A percentile compares a stretch with the other conserved stretches of the same genome.
Evolutionary conservation across 441 rosid genomes (phyloP).

Genomic region (Omphalea diandra): DNA sequence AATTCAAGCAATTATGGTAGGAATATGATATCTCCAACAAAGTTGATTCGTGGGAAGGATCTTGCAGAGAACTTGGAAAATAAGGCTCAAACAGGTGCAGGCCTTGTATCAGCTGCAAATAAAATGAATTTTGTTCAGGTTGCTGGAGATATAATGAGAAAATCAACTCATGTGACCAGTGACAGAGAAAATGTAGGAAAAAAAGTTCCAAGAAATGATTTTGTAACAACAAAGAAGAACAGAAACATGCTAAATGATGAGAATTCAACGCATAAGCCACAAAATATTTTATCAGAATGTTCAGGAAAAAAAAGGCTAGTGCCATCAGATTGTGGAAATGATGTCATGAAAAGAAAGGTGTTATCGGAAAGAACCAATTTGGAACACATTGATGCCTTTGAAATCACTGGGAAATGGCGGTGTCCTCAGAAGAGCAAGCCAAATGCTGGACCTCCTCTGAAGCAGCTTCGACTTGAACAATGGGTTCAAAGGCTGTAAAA

Average conservation of each 20-base stretch:
- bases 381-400: conserved; percentile 32
- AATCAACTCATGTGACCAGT: conserved; percentile 11
- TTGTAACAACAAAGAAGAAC: conserved; percentile 47
- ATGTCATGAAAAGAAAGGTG: conserved; percentile 37
- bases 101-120: conserved; percentile 5
- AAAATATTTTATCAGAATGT: conserved; percentile 27
- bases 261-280: conserved; percentile 23
- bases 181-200: conserved; percentile 34
- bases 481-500: conserved; percentile 57
- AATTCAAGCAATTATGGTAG: conserved; percentile 7
- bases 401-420: conserved; percentile 64
- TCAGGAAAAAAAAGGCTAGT: conserved; percentile 22
- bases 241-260: conserved; percentile 29
- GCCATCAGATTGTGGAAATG: conserved; percentile 19
- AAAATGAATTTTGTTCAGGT: not conserved
- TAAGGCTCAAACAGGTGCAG: conserved; percentile 18
- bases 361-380: conserved; percentile 54
- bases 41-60: conserved; percentile 3
- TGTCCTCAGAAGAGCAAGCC: conserved; percentile 77
- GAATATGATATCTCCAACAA: conserved; percentile 16
- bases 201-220: conserved; percentile 33
- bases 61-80: conserved; percentile 7
- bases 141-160: conserved; percentile 15
- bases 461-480: conserved; percentile 79
- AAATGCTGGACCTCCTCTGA: conserved; percentile 61